Evolutionary conservation across 2,329 filamentous ascomycete genomes (phyloP).

Genomic region (Curvularia eragrostidis): DNA sequence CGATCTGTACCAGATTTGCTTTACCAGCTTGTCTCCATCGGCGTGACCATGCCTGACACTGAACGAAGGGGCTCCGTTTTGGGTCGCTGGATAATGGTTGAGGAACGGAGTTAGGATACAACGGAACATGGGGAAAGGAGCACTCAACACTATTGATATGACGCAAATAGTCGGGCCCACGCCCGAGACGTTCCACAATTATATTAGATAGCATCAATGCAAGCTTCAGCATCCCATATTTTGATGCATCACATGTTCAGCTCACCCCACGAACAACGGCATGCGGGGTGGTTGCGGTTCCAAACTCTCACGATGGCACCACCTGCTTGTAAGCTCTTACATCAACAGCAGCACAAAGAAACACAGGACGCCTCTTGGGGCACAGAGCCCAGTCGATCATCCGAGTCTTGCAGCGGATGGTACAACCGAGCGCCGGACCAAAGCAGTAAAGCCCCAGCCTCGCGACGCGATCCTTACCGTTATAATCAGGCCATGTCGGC

Average conservation of each 20-base stretch:
- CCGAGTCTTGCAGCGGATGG: conserved; percentile 14
- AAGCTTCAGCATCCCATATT: not conserved
- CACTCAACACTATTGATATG: conserved; percentile 9
- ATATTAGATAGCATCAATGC: conserved; percentile 13
- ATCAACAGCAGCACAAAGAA: conserved; percentile 9
- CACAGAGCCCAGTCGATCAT: conserved; percentile 9
- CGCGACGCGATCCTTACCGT: conserved; percentile 2
- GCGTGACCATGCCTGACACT: not conserved
- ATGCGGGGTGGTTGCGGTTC: conserved; percentile 1
- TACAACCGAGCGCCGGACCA: conserved; percentile 2
- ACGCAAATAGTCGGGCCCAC: not conserved
- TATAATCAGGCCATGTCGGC: conserved; percentile 19
- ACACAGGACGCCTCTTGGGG: not conserved
- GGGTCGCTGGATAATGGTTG: not conserved
- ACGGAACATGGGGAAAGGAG: conserved; percentile 2
- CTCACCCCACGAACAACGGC: not conserved
- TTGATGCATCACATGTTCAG: conserved; percentile 1
- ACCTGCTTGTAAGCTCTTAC: conserved; percentile 1
- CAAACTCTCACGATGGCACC: conserved; percentile 11
- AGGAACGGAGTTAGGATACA: conserved; percentile 4
- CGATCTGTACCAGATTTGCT: not conserved
- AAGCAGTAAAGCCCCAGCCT: conserved; percentile 4
- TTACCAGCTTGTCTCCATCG: not conserved
- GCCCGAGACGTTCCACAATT: not conserved
- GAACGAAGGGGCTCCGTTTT: not conserved